Percentiles rank a stretch among this genome's conserved stretches.
Conservation (phyloP, 2,329 filamentous ascomycete genomes). For the Fusarium hainanense region DNA sequence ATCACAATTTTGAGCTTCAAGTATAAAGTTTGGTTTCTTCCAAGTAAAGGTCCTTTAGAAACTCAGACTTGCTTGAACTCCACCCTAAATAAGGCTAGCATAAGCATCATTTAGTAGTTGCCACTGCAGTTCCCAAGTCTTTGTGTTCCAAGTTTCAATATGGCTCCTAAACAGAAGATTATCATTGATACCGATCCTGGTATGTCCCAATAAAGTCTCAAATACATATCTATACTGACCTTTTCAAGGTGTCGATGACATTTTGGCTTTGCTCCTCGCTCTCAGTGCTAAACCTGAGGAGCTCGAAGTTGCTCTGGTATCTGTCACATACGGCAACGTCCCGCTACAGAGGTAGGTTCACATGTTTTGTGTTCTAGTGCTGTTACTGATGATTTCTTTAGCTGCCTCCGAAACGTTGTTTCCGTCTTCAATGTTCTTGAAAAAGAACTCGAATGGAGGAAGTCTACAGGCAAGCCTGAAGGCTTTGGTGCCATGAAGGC, state of each 20-base stretch:
- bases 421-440: conserved; percentile 93
- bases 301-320: conserved; percentile 85
- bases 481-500: conserved; percentile 79
- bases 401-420: conserved; percentile 88
- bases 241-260: conserved; percentile 81
- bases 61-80: not conserved
- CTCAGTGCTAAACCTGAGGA: conserved; percentile 85
- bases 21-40: not conserved
- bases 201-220: conserved; percentile 51
- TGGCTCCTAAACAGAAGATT: conserved; percentile 78
- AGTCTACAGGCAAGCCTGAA: conserved; percentile 70
- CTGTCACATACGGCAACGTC: conserved; percentile 94
- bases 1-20: conserved; percentile 11
- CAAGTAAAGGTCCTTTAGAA: not conserved
- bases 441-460: conserved; percentile 87
- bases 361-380: not conserved
- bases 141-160: conserved; percentile 11
- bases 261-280: conserved; percentile 87
- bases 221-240: not conserved
- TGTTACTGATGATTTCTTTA: conserved; percentile 48
- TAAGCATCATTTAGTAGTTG: not conserved
- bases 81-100: not conserved
- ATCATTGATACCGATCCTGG: conserved; percentile 97
- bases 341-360: conserved; percentile 77
- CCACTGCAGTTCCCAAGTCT: conserved; percentile 1